Percentiles rank a stretch among this genome's conserved stretches.
These are phyloP conservation scores for Protea cynaroides DNA, from an alignment of 164 flowering plant species.

Conservation along the genomic window DNA sequence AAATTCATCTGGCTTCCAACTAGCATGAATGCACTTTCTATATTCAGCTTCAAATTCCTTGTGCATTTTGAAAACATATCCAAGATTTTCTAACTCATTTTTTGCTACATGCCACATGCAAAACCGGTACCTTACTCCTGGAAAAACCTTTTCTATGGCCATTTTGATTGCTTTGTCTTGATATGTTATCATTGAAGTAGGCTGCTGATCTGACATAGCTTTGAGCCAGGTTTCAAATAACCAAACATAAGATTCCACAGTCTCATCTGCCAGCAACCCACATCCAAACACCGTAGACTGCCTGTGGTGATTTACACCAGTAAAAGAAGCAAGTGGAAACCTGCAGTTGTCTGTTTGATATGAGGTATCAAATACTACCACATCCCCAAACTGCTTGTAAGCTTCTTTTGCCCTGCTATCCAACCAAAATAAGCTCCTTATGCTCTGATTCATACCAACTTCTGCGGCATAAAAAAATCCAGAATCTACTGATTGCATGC, in stretches of 20 bases:
- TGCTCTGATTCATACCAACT: slow-evolving; percentile 7
- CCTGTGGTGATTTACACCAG: slow-evolving; percentile 13
- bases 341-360: slow-evolving; percentile 12
- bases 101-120: slow-evolving; percentile 11
- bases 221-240: slow-evolving; percentile 12
- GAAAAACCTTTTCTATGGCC: slow-evolving; percentile 14
- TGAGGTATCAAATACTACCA: slow-evolving; percentile 10
- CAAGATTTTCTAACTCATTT: slow-evolving; percentile 10
- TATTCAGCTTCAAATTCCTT: slow-evolving; percentile 7
- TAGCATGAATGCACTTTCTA: slow-evolving; percentile 9
- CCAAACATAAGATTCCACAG: slow-evolving; percentile 13
- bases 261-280: slow-evolving; percentile 15
- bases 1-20: slow-evolving; percentile 13
- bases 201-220: slow-evolving; percentile 8
- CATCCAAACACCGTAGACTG: slow-evolving; percentile 12
- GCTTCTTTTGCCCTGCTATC: slow-evolving; percentile 14
- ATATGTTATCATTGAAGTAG: slow-evolving; percentile 11
- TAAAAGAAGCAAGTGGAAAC: slow-evolving; percentile 14
- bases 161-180: slow-evolving; percentile 10
- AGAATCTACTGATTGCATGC: slow-evolving; percentile 12
- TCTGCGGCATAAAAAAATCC: slow-evolving; percentile 16
- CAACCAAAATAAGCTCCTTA: slow-evolving; percentile 14
- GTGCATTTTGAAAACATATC: slow-evolving; percentile 9
- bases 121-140: slow-evolving; percentile 13
- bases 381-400: slow-evolving; percentile 16